phyloP scores from a whole-genome alignment of 345 rosid genomes.

The Dimocarpus longan region DNA sequence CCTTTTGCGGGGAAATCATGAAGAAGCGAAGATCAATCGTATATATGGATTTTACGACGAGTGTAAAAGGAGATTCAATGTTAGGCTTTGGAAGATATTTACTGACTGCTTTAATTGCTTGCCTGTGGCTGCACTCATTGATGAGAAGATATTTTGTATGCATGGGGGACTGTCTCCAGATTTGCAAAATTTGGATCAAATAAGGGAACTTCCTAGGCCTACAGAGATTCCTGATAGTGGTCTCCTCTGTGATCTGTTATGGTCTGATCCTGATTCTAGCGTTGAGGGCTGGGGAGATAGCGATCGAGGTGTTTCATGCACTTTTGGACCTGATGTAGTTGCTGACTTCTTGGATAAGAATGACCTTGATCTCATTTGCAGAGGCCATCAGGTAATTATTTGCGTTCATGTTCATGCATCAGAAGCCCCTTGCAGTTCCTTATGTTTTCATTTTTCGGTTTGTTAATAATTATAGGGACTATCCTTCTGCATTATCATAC shows the following conservation, averaged over 20 bases:
- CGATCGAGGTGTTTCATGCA: constrained; percentile 90
- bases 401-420: background rate
- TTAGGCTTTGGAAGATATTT: constrained; percentile 91
- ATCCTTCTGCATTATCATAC: background rate
- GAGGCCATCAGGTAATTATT: constrained; percentile 88
- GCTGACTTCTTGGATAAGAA: constrained; percentile 88
- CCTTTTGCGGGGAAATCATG: constrained; percentile 97
- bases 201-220: constrained; percentile 80
- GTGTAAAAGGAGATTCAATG: constrained; percentile 94
- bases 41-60: constrained; percentile 98
- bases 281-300: constrained; percentile 82
- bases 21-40: constrained; percentile 95
- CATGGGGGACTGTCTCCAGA: constrained; percentile 97
- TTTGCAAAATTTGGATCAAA: constrained; percentile 68
- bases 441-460: too few species aligned
- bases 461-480: background rate
- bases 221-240: constrained; percentile 90
- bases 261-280: constrained; percentile 92
- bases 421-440: background rate
- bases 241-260: constrained; percentile 91
- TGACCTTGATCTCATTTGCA: constrained; percentile 92
- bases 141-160: constrained; percentile 93
- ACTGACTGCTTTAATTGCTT: constrained; percentile 92
- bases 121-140: constrained; percentile 92
- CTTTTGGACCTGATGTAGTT: constrained; percentile 84